Base-by-base conservation (phyloP, 2,329 filamentous ascomycete species). In the Aspergillus luchuensis region DNA sequence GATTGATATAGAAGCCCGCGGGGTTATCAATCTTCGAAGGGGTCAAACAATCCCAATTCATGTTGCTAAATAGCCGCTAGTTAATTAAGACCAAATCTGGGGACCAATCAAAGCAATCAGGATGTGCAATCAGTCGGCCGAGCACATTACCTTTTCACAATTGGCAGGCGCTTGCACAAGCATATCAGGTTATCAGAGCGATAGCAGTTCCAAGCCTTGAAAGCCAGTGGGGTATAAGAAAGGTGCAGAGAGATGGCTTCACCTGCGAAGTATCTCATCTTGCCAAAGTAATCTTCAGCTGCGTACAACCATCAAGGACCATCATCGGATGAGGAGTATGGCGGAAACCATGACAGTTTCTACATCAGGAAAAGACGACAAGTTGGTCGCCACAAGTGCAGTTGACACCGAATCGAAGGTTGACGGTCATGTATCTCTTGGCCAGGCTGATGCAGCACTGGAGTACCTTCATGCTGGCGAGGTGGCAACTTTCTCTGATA, bases 361-460 rank as follows among this genome's bases (percentile, higher is more conserved):
- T 19, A 30, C 2, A 13, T 17, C 8, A 8, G 10, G 11, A 25
- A 11, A 57, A 4, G 17, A 45, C 52, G 56, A 45, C 11, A 57
- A 41, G 39, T 5, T 11, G 7, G 5, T 19, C 33, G 23, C 33
- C 23, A 55, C 41, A 43, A 13, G 36, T n/a, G 23, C 54, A 19
- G 47, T 65, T 51, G 63, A 67, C 11, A 28, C 60, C 15, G 64
- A 69, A n/a, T 55, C 61, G n/a, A 67, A 68, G 41, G 47, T 63
- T 50, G 51, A 38, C 47, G n/a, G 45, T n/a, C 25, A 66, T 36
- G 30, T 57, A n/a, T 53, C 57, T 5, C 19, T 45, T 7, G 58
- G 59, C 11, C 73, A 76, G 36, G 74, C 70, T 7, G 76, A 78
- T 60, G 76, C 75, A 48, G 76, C 75, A 1, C 65, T 78, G 10